Base-by-base conservation (phyloP, 352 stramenopile species). In the Globisporangium echinulatum region DNA sequence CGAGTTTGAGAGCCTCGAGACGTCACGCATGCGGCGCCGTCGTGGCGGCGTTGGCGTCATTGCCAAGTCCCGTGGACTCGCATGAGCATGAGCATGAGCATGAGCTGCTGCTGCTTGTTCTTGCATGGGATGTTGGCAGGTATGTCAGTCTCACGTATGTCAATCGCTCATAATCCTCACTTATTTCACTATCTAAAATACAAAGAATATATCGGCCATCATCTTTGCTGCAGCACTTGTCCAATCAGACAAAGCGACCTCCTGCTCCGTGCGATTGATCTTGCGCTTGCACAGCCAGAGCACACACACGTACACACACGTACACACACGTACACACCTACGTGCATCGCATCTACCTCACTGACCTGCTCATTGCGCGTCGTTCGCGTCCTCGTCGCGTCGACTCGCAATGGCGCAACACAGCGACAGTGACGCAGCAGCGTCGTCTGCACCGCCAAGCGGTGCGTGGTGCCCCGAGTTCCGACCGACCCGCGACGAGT, bases 401-500 rank as follows among this genome's bases (percentile, higher is more conserved):
- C 25, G 25, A 33, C 25, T 33, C 25, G 25, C 25, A 33, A 33
- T 33, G 25, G 25, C 25, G 25, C 25, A 33, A 33, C 25, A 33
- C 25, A 33, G 25, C 25, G 25, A 33, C 25, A 33, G 25, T 33
- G 25, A 33, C 25, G 25, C 25, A 33, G 25, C 25, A 33, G 25
- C 25, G 25, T 25, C 25, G 25, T 33, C 25, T 33, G 25, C 40
- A 44, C 67, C 69, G 6, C 33, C 68, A 6, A 67, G 63, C 17
- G 76, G 72, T 40, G 61, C 62, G 15, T 90, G 81, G 81, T 92
- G 82, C 38, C 91, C 91, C 1, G 89, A 96, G 49, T 96, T 97
- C 67, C 72, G 71, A 40, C 91, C 91, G 6, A 95, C 85, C 19
- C 69, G 62, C 46, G 67, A 80, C 25, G 89, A 97, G 62, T 97